Evolutionary conservation across 148 eudicot genomes (phyloP).

Genomic region (Gaultheria prostrata): DNA sequence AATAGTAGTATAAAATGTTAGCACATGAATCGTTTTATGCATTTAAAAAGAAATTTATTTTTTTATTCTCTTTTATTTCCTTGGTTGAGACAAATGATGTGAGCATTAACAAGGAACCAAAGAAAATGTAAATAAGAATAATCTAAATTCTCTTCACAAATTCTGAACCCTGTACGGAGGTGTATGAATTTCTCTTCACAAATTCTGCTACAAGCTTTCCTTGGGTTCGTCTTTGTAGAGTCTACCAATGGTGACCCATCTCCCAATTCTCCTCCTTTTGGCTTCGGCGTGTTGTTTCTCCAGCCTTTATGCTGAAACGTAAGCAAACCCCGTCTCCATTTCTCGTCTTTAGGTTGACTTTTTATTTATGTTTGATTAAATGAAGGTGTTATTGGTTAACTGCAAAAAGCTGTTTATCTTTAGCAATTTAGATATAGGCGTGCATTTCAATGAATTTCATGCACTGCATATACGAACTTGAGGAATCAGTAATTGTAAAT

Average conservation of each 20-base stretch:
- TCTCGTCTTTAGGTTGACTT: neutral
- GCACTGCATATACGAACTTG: neutral
- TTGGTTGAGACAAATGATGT: too few species aligned
- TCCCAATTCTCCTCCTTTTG: conserved; percentile 31
- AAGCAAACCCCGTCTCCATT: conserved; percentile 23
- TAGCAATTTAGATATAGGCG: neutral
- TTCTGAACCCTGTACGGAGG: neutral
- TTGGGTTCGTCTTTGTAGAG: neutral
- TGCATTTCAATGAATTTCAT: neutral
- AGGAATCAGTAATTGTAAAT: neutral
- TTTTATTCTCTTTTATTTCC: too few species aligned
- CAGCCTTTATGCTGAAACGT: conserved; percentile 39
- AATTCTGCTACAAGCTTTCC: neutral
- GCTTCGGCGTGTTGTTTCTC: conserved; percentile 21
- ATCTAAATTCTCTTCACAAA: too few species aligned
- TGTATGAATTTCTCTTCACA: neutral
- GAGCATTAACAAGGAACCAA: too few species aligned
- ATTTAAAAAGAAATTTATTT: too few species aligned
- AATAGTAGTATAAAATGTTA: too few species aligned
- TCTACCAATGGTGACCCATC: conserved; percentile 34
- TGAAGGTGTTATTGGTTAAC: neutral
- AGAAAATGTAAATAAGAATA: too few species aligned
- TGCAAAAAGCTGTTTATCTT: neutral
- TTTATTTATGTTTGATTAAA: neutral
- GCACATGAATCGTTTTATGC: too few species aligned